Evolutionary conservation across 2,329 filamentous ascomycete genomes (phyloP).

Genomic region (Ceratocystiopsis brevicomis): DNA sequence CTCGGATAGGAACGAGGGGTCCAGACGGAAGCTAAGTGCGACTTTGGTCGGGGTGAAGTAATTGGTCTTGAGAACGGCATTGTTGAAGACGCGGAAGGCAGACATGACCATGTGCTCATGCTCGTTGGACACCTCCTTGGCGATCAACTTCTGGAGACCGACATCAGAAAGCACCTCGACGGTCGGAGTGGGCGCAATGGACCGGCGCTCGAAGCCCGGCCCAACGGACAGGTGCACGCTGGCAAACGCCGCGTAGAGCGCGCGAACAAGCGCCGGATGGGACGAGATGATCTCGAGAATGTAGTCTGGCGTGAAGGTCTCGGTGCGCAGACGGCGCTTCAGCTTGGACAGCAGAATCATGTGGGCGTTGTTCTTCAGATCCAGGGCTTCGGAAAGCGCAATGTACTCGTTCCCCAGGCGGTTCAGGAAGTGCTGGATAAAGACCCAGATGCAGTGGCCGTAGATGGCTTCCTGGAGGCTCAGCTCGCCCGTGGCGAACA

Average conservation of each 20-base stretch:
- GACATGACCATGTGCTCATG: constrained; percentile 98
- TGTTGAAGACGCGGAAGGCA: constrained; percentile 91
- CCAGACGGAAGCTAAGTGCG: constrained; percentile 84
- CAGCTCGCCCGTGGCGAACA: constrained; percentile 71
- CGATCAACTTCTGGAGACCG: constrained; percentile 57
- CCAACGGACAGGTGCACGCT: constrained; percentile 52
- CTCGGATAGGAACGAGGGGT: constrained; percentile 72
- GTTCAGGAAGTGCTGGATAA: constrained; percentile 95
- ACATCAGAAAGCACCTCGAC: constrained; percentile 56
- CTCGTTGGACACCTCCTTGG: constrained; percentile 69
- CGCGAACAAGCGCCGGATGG: constrained; percentile 72
- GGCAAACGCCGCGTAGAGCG: constrained; percentile 81
- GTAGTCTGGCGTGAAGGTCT: constrained; percentile 96
- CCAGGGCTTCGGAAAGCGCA: constrained; percentile 64
- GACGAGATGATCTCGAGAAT: constrained; percentile 91
- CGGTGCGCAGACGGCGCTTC: constrained; percentile 83
- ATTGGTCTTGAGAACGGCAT: constrained; percentile 86
- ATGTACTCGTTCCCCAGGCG: constrained; percentile 82
- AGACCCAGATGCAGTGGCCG: constrained; percentile 93
- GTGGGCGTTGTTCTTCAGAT: constrained; percentile 64
- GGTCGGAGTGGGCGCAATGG: constrained; percentile 34
- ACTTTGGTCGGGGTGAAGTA: constrained; percentile 96
- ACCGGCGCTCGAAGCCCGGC: constrained; percentile 29
- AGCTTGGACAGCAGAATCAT: constrained; percentile 79
- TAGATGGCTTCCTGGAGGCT: constrained; percentile 96